Base-by-base conservation (phyloP, 805 yeast genomes). In the Candida methanosorbosa region DNA sequence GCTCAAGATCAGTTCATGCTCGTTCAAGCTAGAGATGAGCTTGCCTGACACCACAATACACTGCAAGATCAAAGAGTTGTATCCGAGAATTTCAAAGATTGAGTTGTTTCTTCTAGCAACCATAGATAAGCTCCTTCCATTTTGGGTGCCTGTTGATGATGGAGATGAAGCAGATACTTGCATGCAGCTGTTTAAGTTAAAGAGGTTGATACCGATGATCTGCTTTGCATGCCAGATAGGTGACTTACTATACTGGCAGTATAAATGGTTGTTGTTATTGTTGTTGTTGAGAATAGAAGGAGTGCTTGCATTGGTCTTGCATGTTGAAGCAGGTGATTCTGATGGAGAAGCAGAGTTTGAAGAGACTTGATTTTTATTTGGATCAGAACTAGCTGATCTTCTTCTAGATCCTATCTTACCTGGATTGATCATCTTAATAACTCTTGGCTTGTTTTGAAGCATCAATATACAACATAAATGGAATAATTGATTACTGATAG, bases 211-310 rank as follows among this genome's bases (percentile, higher is more conserved):
- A 18, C 61, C 61, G 33, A 59, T 46, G 9, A 61, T 59, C 36
- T 59, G 66, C 36, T 61, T 61, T 4, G 66, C 66, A 39, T 61
- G 66, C 64, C 64, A 59, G 13, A 61, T 54, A 29, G 56, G 52
- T 2, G 65, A 56, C 33, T 45, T 40, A 5, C 43, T 35, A 21
- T 20, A 9, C 11, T 11, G 11, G 23, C 17, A 16, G 17, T 38
- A 26, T 40, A 30, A 16, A 14, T 27, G 9, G 35, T 38, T 11
- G 48, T 33, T 6, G 43, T 37, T 17, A 23, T 38, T 6, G 29
- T 29, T 3, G 45, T 23, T 11, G 41, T 29, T 3, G 27, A 32
- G 16, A 37, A 26, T 11, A 34, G 25, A 14, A n/a, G n/a, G n/a
- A n/a, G n/a, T n/a, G n/a, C n/a, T n/a, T n/a, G n/a, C n/a, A n/a